Evolutionary conservation across 2,329 filamentous ascomycete genomes (phyloP).

Genomic region (Xylaria sp.): DNA sequence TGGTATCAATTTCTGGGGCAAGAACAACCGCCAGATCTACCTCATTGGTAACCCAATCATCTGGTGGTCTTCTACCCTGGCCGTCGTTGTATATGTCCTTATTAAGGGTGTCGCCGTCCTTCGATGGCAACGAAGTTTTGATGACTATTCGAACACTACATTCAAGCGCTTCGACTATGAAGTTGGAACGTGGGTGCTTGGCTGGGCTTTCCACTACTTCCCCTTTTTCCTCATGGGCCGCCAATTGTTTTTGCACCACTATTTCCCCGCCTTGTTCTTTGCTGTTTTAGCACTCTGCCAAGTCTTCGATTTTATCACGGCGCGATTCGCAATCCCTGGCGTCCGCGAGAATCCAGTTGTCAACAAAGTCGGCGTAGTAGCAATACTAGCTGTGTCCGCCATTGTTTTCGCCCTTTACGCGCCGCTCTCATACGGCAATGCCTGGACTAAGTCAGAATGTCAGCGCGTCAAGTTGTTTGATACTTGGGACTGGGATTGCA

Average conservation of each 20-base stretch:
- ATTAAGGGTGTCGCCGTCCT: conserved; percentile 90
- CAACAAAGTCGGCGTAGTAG: conserved; percentile 74
- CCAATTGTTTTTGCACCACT: conserved; percentile 97
- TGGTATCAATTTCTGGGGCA: conserved; percentile 99
- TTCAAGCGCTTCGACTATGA: conserved; percentile 99
- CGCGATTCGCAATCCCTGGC: conserved; percentile 71
- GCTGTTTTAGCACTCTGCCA: conserved; percentile 89
- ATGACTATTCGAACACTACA: conserved; percentile 78
- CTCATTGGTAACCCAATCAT: conserved; percentile 93
- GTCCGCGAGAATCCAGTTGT: conserved; percentile 73
- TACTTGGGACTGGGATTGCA: conserved; percentile 98
- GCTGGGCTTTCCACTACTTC: conserved; percentile 98
- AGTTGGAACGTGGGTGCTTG: conserved; percentile 85
- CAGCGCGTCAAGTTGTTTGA: conserved; percentile 83
- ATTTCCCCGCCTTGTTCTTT: conserved; percentile 96
- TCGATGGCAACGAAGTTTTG: conserved; percentile 91
- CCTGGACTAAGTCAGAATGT: conserved; percentile 91
- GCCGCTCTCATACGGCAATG: conserved; percentile 89
- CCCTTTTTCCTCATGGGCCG: conserved; percentile 98
- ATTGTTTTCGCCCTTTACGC: conserved; percentile 84
- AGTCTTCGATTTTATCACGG: conserved; percentile 82
- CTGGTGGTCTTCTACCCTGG: conserved; percentile 87
- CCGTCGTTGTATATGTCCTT: conserved; percentile 75
- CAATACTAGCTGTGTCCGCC: conserved; percentile 76
- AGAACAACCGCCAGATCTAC: conserved; percentile 92